These are phyloP conservation scores for Colletotrichum camelliae DNA, from an alignment of 2,329 filamentous ascomycete genomes.

Conservation along the genomic window DNA sequence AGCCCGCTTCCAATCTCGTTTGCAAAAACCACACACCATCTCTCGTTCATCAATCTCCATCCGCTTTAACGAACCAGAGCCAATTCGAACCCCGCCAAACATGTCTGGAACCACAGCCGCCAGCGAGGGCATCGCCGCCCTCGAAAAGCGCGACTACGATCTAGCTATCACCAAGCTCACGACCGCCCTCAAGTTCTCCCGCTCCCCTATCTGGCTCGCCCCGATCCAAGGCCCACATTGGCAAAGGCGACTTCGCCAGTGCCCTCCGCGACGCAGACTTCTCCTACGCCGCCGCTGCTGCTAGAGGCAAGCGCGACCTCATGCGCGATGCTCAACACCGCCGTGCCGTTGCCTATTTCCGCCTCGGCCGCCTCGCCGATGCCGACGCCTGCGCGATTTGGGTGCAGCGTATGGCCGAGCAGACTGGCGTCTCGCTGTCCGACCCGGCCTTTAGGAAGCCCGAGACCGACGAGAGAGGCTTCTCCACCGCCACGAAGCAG, in stretches of 20 bases:
- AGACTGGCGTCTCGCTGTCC: slow-evolving; percentile 39
- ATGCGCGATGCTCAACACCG: slow-evolving; percentile 85
- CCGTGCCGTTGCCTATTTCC: slow-evolving; percentile 75
- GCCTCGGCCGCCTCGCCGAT: slow-evolving; percentile 75
- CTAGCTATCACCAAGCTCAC: slow-evolving; percentile 73
- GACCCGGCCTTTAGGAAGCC: slow-evolving; percentile 35
- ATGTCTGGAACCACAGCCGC: slow-evolving; percentile 61
- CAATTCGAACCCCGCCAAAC: not conserved
- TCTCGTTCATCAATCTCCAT: not conserved
- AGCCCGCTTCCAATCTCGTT: not conserved
- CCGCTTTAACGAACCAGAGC: not conserved
- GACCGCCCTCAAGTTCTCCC: slow-evolving; percentile 67
- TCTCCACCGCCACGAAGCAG: slow-evolving; percentile 47
- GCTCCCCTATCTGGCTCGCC: slow-evolving; percentile 82
- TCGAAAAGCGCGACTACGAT: slow-evolving; percentile 67
- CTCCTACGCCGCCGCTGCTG: slow-evolving; percentile 64
- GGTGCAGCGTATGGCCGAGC: slow-evolving; percentile 47
- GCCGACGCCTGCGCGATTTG: slow-evolving; percentile 73
- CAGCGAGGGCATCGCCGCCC: slow-evolving; percentile 68
- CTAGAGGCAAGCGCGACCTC: slow-evolving; percentile 75
- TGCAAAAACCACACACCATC: not conserved
- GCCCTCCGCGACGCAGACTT: slow-evolving; percentile 75
- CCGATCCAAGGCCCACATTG: slow-evolving; percentile 79
- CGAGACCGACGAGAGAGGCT: slow-evolving; percentile 48
- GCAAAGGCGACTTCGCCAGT: slow-evolving; percentile 62